Conservation (phyloP, 1,284 basidiomycete species). For the Naganishia sp. region DNA sequence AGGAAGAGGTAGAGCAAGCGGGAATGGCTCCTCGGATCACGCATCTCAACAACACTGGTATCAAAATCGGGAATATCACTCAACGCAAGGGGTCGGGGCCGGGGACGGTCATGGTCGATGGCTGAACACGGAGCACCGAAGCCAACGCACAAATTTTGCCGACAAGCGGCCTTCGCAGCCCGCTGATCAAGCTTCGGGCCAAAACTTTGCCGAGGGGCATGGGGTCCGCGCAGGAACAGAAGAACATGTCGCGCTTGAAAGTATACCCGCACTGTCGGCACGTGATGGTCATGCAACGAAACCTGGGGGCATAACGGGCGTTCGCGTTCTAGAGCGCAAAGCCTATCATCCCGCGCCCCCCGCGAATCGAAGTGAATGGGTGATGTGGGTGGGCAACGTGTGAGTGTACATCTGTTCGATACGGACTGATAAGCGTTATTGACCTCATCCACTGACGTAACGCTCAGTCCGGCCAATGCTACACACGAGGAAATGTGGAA, state of each 20-base stretch:
- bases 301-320: not conserved
- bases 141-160: too few relatives aligned
- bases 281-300: not conserved
- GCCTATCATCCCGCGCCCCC: slow-evolving; percentile 55
- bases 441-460: slow-evolving; percentile 25
- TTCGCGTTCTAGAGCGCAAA: slow-evolving; percentile 41
- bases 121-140: not conserved
- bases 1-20: not conserved
- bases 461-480: slow-evolving; percentile 63
- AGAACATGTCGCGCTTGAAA: too few relatives aligned
- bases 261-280: not conserved
- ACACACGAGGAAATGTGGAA: slow-evolving; percentile 84
- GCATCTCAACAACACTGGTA: too few relatives aligned
- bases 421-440: not conserved
- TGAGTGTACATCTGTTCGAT: slow-evolving; percentile 1
- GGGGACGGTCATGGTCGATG: not conserved
- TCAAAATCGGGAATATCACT: not conserved
- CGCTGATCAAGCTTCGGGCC: too few relatives aligned
- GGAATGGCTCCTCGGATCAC: too few relatives aligned
- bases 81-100: not conserved
- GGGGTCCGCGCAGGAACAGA: too few relatives aligned
- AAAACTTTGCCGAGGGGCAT: too few relatives aligned
- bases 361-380: slow-evolving; percentile 79
- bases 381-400: slow-evolving; percentile 74
- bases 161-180: too few relatives aligned